These are phyloP conservation scores for Mycena filopes DNA, from an alignment of 768 basidiomycete genomes.

Conservation along the genomic window DNA sequence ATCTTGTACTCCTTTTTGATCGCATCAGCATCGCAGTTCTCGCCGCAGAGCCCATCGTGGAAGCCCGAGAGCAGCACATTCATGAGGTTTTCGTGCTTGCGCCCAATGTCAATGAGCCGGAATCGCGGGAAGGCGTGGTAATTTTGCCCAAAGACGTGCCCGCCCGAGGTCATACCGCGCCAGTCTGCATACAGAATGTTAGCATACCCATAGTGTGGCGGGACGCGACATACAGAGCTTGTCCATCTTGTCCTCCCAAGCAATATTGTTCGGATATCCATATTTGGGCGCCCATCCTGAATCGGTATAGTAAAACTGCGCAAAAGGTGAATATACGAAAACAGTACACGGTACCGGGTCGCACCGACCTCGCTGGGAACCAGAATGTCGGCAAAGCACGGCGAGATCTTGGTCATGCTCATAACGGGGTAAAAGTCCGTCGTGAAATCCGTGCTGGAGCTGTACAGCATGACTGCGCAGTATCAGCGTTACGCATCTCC, in stretches of 20 bases:
- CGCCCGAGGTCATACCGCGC: slow-evolving; percentile 29
- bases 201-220: too few relatives aligned
- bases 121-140: slow-evolving; percentile 30
- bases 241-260: slow-evolving; percentile 8
- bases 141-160: slow-evolving; percentile 22
- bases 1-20: slow-evolving; percentile 26
- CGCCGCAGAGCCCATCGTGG: slow-evolving; percentile 28
- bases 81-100: slow-evolving; percentile 26
- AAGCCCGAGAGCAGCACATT: slow-evolving; percentile 22
- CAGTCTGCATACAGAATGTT: slow-evolving; percentile 4
- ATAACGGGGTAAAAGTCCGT: slow-evolving; percentile 26
- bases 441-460: slow-evolving; percentile 14
- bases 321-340: too few relatives aligned
- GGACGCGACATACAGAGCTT: neutral
- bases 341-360: too few relatives aligned
- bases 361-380: slow-evolving; percentile 16
- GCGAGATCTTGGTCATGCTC: slow-evolving; percentile 20
- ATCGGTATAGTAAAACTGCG: slow-evolving; percentile 17
- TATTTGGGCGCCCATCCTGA: slow-evolving; percentile 1
- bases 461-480: slow-evolving; percentile 19
- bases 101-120: slow-evolving; percentile 27
- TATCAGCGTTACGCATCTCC: neutral
- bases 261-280: slow-evolving; percentile 6
- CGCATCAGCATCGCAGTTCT: slow-evolving; percentile 17
- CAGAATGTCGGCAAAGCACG: slow-evolving; percentile 30